These are phyloP conservation scores for Aspergillus hancockii DNA, from an alignment of 495 filamentous ascomycete species.

Conservation along the genomic window DNA sequence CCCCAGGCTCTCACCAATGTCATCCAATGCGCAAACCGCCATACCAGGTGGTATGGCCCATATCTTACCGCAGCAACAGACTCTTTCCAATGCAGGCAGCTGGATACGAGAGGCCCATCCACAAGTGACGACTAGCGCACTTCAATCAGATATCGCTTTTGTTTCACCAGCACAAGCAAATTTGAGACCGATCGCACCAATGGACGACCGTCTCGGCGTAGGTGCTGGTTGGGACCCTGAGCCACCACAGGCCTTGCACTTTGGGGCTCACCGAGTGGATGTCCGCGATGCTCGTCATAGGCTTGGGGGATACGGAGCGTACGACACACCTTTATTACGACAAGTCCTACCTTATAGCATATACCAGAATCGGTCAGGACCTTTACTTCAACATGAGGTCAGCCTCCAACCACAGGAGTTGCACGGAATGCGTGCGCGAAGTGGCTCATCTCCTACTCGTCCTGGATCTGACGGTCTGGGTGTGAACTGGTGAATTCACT, in stretches of 20 bases:
- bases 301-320: slow-evolving; percentile 19
- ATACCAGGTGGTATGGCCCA: slow-evolving; percentile 5
- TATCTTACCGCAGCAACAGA: slow-evolving; percentile 21
- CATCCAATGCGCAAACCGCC: slow-evolving; percentile 9
- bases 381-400: slow-evolving; percentile 30
- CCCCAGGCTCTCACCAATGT: slow-evolving; percentile 28
- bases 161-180: slow-evolving; percentile 11
- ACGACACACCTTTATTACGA: slow-evolving; percentile 11
- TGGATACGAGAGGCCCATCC: slow-evolving; percentile 23
- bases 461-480: slow-evolving; percentile 29
- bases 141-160: slow-evolving; percentile 29
- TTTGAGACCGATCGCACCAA: slow-evolving; percentile 19
- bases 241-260: slow-evolving; percentile 24
- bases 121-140: slow-evolving; percentile 12
- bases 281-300: slow-evolving; percentile 32
- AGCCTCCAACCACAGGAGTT: slow-evolving; percentile 21
- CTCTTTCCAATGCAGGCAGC: slow-evolving; percentile 22
- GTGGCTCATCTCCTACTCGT: slow-evolving; percentile 58
- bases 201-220: slow-evolving; percentile 25
- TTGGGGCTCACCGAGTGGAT: slow-evolving; percentile 35
- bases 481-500: slow-evolving; percentile 13
- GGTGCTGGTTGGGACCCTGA: slow-evolving; percentile 24
- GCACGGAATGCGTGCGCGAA: slow-evolving; percentile 30
- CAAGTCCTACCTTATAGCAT: slow-evolving; percentile 26
- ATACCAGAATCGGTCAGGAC: slow-evolving; percentile 37